These are phyloP conservation scores for Phaffia tasmanica DNA, from an alignment of 768 basidiomycete species.

Conservation along the genomic window DNA sequence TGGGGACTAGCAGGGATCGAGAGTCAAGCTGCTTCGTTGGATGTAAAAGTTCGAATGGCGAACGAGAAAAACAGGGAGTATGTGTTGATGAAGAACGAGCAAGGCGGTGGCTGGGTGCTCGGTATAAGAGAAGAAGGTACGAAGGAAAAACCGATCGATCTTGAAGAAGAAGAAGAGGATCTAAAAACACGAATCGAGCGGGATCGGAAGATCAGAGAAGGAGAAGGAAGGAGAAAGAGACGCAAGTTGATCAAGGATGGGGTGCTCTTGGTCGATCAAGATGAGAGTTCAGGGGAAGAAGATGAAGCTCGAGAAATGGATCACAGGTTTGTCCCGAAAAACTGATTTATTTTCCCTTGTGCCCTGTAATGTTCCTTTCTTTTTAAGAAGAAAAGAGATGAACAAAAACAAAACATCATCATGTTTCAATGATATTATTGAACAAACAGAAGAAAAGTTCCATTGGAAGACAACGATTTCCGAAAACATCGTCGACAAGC, in stretches of 20 bases:
- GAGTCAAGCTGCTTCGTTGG: not conserved
- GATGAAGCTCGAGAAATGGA: not conserved
- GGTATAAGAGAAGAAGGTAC: conserved; percentile 83
- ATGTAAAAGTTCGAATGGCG: conserved; percentile 74
- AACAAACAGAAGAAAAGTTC: not conserved
- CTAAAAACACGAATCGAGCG: not conserved
- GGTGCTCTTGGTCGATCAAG: conserved; percentile 2
- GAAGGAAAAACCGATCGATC: conserved; percentile 67
- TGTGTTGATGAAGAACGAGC: conserved; percentile 81
- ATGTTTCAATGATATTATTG: not conserved
- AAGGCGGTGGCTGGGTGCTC: conserved; percentile 82
- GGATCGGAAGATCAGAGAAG: not conserved
- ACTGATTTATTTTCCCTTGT: not conserved
- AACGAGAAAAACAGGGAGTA: conserved; percentile 92
- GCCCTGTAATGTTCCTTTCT: too few relatives aligned
- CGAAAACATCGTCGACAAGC: too few relatives aligned
- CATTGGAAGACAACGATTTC: too few relatives aligned
- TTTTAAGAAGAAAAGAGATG: too few relatives aligned
- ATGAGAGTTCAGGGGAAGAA: not conserved
- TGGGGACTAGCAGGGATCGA: conserved; percentile 23
- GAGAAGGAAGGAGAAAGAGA: not conserved
- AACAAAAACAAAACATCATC: too few relatives aligned
- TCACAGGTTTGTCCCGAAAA: not conserved
- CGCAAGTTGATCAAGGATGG: conserved; percentile 4
- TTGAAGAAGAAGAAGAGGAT: conserved; percentile 52